Evolutionary conservation across 768 basidiomycete genomes (phyloP), one percentile per base, ranked within the genome.

Genomic region (Naganishia antarctica): DNA sequence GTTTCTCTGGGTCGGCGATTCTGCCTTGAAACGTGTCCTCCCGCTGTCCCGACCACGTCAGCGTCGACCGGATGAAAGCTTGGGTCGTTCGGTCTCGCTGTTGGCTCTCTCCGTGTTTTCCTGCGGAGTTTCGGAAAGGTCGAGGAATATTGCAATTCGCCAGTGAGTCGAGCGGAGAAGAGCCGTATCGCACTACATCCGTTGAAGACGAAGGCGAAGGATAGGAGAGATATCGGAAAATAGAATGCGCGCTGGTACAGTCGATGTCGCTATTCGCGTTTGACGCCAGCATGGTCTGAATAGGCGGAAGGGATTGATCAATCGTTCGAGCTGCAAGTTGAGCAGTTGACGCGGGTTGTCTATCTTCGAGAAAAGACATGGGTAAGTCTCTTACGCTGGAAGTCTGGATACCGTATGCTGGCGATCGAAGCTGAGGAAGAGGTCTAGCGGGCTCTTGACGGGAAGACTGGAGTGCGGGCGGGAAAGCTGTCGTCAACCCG

Each of bases 331-430:
- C 16, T 4, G 16, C 3, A 15, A 16, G 23, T 37, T 13, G 16
- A 1, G 11, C 32, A 4, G 12, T 25, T 21, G 31, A 1, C 23
- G 53, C 53, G 23, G 13, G 6, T 57, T 2, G 32, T 2, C n/a
- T 37, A 25, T 41, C 53, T 13, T 23, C 32, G 37, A 34, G 8
- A 40, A 11, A 2, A 7, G 23, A 9, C 26, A 26, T 23, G 1
- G 53, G 53, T 8, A 41, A 16, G 23, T 57, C 53, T 18, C 53
- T 57, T 3, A 57, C 53, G 23, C 37, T 34, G 37, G 53, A 57
- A 2, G 53, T 57, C 53, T 40, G 32, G 23, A 57, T 40, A 25
- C 53, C 53, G 13, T 57, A 57, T 12, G 25, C 6, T 23, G 34
- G 34, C 15, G 53, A 21, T 57, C 53, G 34, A 15, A 57, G 21